A percentile compares a stretch with the other conserved stretches of the same genome.
Conservation (phyloP, 768 basidiomycete species). For the Collybia nuda region DNA sequence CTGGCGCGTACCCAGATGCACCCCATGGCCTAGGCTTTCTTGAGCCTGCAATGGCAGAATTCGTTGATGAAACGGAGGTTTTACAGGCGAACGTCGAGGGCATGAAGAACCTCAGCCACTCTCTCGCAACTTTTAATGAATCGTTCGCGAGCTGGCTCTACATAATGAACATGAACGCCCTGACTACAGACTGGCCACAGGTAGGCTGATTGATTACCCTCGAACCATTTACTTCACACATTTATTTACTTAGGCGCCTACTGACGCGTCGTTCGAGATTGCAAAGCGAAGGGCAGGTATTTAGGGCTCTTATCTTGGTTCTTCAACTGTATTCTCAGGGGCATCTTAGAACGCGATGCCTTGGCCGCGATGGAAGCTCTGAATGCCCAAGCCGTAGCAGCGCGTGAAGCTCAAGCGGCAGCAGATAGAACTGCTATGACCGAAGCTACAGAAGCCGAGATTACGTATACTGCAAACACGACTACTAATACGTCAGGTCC, state of each 20-base stretch:
- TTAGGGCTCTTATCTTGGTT: conserved; percentile 4
- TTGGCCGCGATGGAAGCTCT: conserved; percentile 53
- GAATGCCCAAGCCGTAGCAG: conserved; percentile 34
- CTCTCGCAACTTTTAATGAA: conserved; percentile 87
- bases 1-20: conserved; percentile 68
- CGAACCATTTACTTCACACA: neutral
- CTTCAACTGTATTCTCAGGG: conserved; percentile 1
- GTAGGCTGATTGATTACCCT: conserved; percentile 32
- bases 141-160: conserved; percentile 91
- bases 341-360: conserved; percentile 55
- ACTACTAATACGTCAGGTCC: conserved; percentile 33
- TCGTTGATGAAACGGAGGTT: conserved; percentile 84
- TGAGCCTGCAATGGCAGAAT: conserved; percentile 79
- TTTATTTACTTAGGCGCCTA: conserved; percentile 47
- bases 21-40: conserved; percentile 86
- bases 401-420: conserved; percentile 31
- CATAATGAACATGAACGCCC: conserved; percentile 90
- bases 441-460: conserved; percentile 39
- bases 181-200: conserved; percentile 93
- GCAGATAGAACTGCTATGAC: conserved; percentile 41
- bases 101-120: conserved; percentile 69
- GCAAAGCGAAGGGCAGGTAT: conserved; percentile 63
- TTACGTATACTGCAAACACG: conserved; percentile 38
- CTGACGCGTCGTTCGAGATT: conserved; percentile 55
- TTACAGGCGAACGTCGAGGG: conserved; percentile 75